These are phyloP conservation scores for Coelastrella sp. DNA, from an alignment of 139 green algal species.

Conservation along the genomic window DNA sequence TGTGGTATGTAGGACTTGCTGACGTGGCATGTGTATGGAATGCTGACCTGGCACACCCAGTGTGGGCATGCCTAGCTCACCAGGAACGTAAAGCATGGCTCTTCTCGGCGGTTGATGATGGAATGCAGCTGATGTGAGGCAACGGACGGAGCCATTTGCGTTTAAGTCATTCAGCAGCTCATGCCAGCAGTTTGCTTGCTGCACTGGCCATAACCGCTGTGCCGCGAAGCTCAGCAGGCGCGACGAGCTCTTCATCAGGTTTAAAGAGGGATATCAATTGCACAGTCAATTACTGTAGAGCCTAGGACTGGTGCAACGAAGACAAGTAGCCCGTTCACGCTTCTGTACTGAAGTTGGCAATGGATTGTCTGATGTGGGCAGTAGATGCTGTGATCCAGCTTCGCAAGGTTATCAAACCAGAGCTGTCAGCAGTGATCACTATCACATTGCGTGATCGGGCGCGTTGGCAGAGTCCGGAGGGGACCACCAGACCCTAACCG, in stretches of 20 bases:
- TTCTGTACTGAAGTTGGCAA: no score
- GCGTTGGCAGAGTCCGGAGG: no score
- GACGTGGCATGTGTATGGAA: not conserved
- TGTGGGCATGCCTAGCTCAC: not conserved
- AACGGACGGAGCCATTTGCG: not conserved
- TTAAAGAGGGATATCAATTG: no score
- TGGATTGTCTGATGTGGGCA: no score
- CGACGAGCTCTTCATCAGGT: not conserved
- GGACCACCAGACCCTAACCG: no score
- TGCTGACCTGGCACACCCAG: not conserved
- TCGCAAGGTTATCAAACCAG: no score
- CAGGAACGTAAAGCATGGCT: slow-evolving; percentile 59
- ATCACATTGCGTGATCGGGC: no score
- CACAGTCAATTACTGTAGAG: no score
- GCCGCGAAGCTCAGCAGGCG: not conserved
- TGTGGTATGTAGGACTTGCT: not conserved
- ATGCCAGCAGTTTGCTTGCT: not conserved
- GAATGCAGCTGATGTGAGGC: not conserved
- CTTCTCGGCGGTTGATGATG: slow-evolving; percentile 36
- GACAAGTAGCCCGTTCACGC: no score
- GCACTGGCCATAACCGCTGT: not conserved
- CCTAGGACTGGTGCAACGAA: no score
- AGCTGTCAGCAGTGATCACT: no score
- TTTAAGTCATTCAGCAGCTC: not conserved
- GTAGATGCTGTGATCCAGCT: no score